phyloP scores from a whole-genome alignment of 176 grass and related monocot genomes.

The Cenchrus americanus region DNA sequence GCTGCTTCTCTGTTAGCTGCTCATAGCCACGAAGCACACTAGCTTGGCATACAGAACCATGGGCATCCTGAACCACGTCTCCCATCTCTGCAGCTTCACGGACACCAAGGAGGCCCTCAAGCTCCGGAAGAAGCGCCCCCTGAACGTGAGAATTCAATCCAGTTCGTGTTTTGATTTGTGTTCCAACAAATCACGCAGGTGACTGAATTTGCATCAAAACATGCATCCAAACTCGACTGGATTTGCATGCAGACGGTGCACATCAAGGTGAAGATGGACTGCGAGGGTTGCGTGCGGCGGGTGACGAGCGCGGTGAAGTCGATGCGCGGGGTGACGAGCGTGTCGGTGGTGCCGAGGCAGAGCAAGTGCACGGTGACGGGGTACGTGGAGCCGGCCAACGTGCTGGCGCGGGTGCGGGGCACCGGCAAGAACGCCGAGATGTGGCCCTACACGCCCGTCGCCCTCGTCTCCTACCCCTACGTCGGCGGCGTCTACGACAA shows the following conservation, averaged over 20 bases:
- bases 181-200: too few relatives aligned
- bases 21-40: too few relatives aligned
- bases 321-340: conserved; percentile 62
- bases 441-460: conserved; percentile 74
- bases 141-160: conserved; percentile 49
- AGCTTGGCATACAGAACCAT: conserved; percentile 21
- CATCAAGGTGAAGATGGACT: conserved; percentile 92
- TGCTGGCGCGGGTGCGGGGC: conserved; percentile 61
- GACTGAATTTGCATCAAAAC: too few relatives aligned
- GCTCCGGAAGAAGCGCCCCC: conserved; percentile 72
- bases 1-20: background rate
- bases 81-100: conserved; percentile 62
- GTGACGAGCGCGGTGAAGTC: conserved; percentile 59
- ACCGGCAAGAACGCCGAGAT: conserved; percentile 68
- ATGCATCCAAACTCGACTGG: too few relatives aligned
- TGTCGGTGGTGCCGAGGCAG: conserved; percentile 66
- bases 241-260: conserved; percentile 59
- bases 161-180: background rate
- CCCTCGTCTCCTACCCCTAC: conserved; percentile 64
- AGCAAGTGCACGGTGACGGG: conserved; percentile 74
- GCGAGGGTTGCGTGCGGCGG: conserved; percentile 80
- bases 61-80: conserved; percentile 71
- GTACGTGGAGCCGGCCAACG: conserved; percentile 70
- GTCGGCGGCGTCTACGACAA: conserved; percentile 83
- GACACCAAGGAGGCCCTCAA: conserved; percentile 64